phyloP scores from a whole-genome alignment of 345 rosid species.

The Euphorbia lathyris region DNA sequence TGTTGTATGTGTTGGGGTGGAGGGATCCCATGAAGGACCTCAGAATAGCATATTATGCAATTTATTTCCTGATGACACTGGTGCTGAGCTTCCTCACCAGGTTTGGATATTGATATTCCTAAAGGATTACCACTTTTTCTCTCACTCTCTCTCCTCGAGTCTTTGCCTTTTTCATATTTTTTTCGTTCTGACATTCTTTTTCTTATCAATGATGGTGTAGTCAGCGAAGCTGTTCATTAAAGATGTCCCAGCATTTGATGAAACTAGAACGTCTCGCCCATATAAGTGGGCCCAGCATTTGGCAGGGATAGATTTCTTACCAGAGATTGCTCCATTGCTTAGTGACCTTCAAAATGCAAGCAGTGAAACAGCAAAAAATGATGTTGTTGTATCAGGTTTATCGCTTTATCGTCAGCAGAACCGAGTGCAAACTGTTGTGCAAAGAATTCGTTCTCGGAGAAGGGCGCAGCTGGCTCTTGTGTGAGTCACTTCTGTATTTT shows the following conservation, averaged over 20 bases:
- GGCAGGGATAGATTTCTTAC: slow-evolving; percentile 91
- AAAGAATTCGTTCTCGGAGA: slow-evolving; percentile 66
- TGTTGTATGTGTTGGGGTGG: slow-evolving; percentile 65
- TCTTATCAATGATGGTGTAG: slow-evolving; percentile 40
- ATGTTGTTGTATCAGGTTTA: slow-evolving; percentile 50
- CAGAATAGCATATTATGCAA: slow-evolving; percentile 56
- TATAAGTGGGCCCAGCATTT: slow-evolving; percentile 93
- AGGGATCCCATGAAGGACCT: slow-evolving; percentile 55
- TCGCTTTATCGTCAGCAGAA: slow-evolving; percentile 62
- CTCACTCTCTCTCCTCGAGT: neutral
- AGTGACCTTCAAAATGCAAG: slow-evolving; percentile 39
- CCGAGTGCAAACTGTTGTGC: slow-evolving; percentile 67
- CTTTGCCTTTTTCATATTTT: neutral
- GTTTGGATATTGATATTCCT: slow-evolving; percentile 31
- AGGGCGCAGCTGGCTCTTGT: slow-evolving; percentile 64
- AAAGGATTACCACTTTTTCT: neutral
- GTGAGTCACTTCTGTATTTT: slow-evolving; percentile 65
- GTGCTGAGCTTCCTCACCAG: slow-evolving; percentile 90
- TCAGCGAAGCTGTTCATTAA: slow-evolving; percentile 77
- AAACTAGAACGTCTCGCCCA: slow-evolving; percentile 64
- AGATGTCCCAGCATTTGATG: slow-evolving; percentile 47
- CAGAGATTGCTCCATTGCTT: slow-evolving; percentile 76
- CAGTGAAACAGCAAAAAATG: slow-evolving; percentile 48
- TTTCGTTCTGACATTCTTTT: slow-evolving; percentile 19
- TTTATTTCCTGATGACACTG: slow-evolving; percentile 78